phyloP scores from a whole-genome alignment of 2,329 filamentous ascomycete genomes.

The Fusarium siculi region DNA sequence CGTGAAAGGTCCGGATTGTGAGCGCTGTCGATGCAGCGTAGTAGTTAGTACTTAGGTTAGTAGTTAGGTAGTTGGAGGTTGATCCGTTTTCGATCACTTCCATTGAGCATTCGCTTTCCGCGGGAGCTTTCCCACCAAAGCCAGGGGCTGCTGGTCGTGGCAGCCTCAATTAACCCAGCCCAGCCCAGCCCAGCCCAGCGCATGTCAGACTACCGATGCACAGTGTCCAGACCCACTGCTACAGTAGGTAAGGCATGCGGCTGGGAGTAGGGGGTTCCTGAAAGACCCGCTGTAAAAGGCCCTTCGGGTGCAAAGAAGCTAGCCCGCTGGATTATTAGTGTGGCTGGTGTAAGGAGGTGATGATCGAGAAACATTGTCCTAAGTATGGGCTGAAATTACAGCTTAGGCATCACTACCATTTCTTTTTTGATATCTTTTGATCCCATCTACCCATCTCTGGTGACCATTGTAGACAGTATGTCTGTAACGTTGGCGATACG shows the following conservation, averaged over 20 bases:
- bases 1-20: constrained; percentile 18
- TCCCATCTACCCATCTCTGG: no score
- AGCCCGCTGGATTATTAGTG: constrained; percentile 21
- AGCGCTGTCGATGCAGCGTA: constrained; percentile 17
- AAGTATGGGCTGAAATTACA: constrained; percentile 11
- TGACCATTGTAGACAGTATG: neutral
- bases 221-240: constrained; percentile 34
- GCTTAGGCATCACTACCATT: neutral
- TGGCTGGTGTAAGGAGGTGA: constrained; percentile 35
- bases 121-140: constrained; percentile 33
- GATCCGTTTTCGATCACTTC: constrained; percentile 26
- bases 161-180: constrained; percentile 38
- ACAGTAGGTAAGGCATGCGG: constrained; percentile 27
- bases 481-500: neutral
- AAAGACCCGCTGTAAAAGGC: constrained; percentile 28
- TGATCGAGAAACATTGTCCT: neutral
- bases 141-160: constrained; percentile 37
- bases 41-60: neutral
- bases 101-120: constrained; percentile 26
- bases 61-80: neutral
- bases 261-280: constrained; percentile 39
- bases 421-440: neutral
- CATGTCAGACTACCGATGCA: constrained; percentile 36
- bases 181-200: neutral
- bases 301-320: constrained; percentile 15